A percentile compares a stretch with the other conserved stretches of the same genome.
Evolutionary conservation across 768 basidiomycete species (phyloP).

Genomic region (Phaeotremella fagi): DNA sequence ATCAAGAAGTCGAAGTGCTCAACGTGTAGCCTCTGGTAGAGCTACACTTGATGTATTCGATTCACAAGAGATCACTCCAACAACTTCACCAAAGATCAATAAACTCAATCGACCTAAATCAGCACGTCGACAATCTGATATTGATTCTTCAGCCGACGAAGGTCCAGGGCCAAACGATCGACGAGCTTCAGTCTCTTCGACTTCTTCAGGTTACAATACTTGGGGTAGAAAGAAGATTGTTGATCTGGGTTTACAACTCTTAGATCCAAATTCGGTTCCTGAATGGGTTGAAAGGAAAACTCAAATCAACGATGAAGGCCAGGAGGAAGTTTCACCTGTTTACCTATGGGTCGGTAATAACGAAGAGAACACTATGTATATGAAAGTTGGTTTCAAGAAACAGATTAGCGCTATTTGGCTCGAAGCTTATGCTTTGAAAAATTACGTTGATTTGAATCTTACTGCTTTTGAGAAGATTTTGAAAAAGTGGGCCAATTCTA

Average conservation of each 20-base stretch:
- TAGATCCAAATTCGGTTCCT: conserved; percentile 31
- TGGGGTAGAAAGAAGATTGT: conserved; percentile 11
- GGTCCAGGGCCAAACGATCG: conserved; percentile 9
- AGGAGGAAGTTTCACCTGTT: conserved; percentile 41
- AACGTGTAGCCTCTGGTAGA: conserved; percentile 1
- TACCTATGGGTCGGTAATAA: conserved; percentile 67
- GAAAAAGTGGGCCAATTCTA: conserved; percentile 67
- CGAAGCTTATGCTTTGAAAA: conserved; percentile 66
- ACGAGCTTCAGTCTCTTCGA: conserved; percentile 34
- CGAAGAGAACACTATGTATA: conserved; percentile 76
- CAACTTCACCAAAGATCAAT: conserved; percentile 1
- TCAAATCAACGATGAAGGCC: conserved; percentile 13
- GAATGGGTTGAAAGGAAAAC: conserved; percentile 13
- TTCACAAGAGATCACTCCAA: neutral
- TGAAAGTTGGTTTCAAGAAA: conserved; percentile 80
- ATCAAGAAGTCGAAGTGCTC: conserved; percentile 13
- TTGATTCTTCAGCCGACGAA: conserved; percentile 23
- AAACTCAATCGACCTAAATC: conserved; percentile 2
- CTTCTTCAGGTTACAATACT: conserved; percentile 30
- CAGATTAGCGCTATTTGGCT: conserved; percentile 79
- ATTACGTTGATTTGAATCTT: conserved; percentile 86
- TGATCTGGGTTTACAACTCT: conserved; percentile 41
- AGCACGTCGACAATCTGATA: conserved; percentile 14
- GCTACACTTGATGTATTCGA: conserved; percentile 5
- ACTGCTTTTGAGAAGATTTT: conserved; percentile 91